A percentile compares a stretch with the other conserved stretches of the same genome.
Conservation (phyloP, 805 yeast genomes). For the Spathaspora girioi region DNA sequence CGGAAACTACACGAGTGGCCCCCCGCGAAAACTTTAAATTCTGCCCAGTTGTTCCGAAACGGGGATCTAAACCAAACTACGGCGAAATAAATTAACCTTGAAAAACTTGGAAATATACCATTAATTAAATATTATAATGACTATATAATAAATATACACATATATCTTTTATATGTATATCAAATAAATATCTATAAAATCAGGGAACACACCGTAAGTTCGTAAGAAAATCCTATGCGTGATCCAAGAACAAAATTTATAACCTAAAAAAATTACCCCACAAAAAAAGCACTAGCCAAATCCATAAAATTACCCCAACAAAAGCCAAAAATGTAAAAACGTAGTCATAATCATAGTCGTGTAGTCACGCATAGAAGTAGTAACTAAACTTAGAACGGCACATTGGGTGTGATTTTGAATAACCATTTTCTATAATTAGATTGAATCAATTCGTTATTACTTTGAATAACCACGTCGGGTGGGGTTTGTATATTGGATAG, state of each 20-base stretch:
- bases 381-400: constrained; percentile 1
- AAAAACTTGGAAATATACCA: no score
- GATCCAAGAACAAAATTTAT: not conserved
- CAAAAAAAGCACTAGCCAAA: not conserved
- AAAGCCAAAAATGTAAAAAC: not conserved
- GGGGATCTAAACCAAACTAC: not conserved
- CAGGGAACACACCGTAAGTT: not conserved
- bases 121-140: not conserved
- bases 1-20: no score
- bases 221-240: not conserved
- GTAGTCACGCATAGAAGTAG: not conserved
- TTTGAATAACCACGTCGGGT: constrained; percentile 7
- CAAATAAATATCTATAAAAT: not conserved
- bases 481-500: not conserved
- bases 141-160: not conserved
- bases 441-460: constrained; percentile 15
- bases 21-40: not conserved
- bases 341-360: not conserved
- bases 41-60: not conserved
- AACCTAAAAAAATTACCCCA: not conserved
- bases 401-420: constrained; percentile 12
- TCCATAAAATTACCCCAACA: not conserved
- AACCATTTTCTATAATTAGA: constrained; percentile 26
- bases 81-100: not conserved
- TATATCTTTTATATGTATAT: no score